Percentiles rank a stretch among this genome's conserved stretches.
Evolutionary conservation across 495 filamentous ascomycete genomes (phyloP).

Genomic region (Podospora didyma): DNA sequence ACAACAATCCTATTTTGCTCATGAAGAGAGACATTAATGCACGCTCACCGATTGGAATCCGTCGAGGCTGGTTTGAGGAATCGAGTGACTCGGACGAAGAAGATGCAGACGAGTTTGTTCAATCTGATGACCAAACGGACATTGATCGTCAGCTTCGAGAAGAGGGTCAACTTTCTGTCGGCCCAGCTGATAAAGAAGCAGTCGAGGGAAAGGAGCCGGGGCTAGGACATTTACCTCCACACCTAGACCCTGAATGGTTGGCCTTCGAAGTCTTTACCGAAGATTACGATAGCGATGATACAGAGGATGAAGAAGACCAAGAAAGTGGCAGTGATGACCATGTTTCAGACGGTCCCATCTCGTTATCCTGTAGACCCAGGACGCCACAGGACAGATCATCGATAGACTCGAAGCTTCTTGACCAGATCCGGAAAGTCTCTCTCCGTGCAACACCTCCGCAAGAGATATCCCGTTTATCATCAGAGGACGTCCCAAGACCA

Average conservation of each 20-base stretch:
- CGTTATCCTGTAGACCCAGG: neutral
- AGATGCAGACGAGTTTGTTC: neutral
- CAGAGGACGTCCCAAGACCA: neutral
- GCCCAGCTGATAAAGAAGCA: neutral
- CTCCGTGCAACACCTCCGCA: constrained; percentile 29
- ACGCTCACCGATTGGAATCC: constrained; percentile 53
- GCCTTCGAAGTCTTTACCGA: constrained; percentile 84
- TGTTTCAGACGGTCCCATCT: neutral
- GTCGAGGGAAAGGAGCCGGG: constrained; percentile 9
- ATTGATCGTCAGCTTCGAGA: constrained; percentile 65
- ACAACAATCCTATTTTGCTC: constrained; percentile 81
- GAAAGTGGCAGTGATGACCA: neutral
- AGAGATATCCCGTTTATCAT: constrained; percentile 7
- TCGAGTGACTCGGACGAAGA: constrained; percentile 3
- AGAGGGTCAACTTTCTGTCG: constrained; percentile 28
- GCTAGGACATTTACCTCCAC: constrained; percentile 61
- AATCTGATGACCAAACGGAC: constrained; percentile 51
- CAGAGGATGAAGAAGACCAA: constrained; percentile 21
- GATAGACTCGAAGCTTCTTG: constrained; percentile 36
- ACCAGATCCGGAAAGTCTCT: constrained; percentile 38
- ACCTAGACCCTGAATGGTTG: constrained; percentile 92
- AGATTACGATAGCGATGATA: constrained; percentile 39
- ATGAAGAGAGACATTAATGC: constrained; percentile 82
- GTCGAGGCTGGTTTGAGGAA: constrained; percentile 20
- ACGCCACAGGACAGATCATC: constrained; percentile 17